phyloP scores from a whole-genome alignment of 1,284 basidiomycete species.

The Tilletia walkeri region DNA sequence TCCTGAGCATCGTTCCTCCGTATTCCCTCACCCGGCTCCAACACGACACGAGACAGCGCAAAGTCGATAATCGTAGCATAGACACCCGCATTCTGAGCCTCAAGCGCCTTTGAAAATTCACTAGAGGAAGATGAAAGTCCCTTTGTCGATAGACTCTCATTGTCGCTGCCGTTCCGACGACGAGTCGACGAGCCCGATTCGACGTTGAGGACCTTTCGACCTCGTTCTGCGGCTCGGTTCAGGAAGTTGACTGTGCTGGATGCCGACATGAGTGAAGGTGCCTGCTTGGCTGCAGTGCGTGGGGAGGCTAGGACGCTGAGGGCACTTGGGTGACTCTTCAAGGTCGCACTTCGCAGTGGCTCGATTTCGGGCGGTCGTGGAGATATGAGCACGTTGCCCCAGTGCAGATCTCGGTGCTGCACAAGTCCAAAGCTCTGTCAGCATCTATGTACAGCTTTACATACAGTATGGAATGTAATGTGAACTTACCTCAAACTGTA shows the following conservation, averaged over 20 bases:
- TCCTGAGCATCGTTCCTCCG: not conserved
- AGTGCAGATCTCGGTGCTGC: conserved; percentile 93
- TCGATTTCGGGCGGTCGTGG: conserved; percentile 49
- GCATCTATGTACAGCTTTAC: not conserved
- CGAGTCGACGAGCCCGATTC: too few relatives aligned
- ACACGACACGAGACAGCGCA: conserved; percentile 70
- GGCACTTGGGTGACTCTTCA: conserved; percentile 22
- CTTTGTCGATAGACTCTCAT: too few relatives aligned
- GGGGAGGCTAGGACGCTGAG: conserved; percentile 7
- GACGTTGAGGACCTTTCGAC: not conserved
- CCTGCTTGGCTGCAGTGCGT: not conserved
- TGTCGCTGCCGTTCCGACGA: too few relatives aligned
- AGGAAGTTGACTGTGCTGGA: conserved; percentile 5
- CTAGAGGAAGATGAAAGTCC: too few relatives aligned
- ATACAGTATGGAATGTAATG: not conserved
- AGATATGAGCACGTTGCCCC: conserved; percentile 91
- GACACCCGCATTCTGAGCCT: conserved; percentile 62
- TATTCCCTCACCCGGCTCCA: conserved; percentile 60
- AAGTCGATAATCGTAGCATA: conserved; percentile 87
- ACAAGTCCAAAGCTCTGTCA: not conserved
- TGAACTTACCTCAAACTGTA: conserved; percentile 75
- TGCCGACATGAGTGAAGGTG: not conserved
- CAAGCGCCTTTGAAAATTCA: conserved; percentile 49
- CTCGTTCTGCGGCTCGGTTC: not conserved
- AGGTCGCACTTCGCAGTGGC: conserved; percentile 18